Conservation (phyloP, 495 filamentous ascomycete genomes). For the Lindgomyces ingoldianus region DNA sequence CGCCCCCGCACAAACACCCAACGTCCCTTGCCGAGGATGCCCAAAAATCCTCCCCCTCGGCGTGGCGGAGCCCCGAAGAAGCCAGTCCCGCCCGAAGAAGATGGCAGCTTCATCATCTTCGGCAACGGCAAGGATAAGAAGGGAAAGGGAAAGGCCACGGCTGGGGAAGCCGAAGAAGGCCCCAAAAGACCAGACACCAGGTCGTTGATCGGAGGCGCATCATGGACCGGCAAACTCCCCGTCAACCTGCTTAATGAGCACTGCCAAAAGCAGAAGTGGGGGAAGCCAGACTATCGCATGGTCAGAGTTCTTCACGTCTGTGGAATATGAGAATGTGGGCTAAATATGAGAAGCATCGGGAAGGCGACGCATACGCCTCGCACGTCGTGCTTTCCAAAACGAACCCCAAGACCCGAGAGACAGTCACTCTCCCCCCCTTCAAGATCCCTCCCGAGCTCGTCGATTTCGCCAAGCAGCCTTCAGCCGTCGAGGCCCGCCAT, state of each 20-base stretch:
- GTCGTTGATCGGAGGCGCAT: slow-evolving; percentile 87
- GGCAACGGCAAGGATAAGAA: slow-evolving; percentile 61
- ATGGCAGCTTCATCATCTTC: slow-evolving; percentile 69
- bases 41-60: slow-evolving; percentile 39
- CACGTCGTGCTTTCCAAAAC: slow-evolving; percentile 70
- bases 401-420: slow-evolving; percentile 81
- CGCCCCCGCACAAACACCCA: not conserved
- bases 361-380: slow-evolving; percentile 67
- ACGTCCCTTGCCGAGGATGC: slow-evolving; percentile 23
- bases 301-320: slow-evolving; percentile 39
- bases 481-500: slow-evolving; percentile 85
- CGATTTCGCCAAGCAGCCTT: slow-evolving; percentile 66
- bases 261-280: slow-evolving; percentile 93
- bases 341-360: slow-evolving; percentile 49
- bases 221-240: slow-evolving; percentile 96
- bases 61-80: slow-evolving; percentile 40
- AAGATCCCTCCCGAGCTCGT: slow-evolving; percentile 73
- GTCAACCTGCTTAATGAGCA: slow-evolving; percentile 91
- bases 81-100: slow-evolving; percentile 43
- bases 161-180: slow-evolving; percentile 15
- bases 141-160: slow-evolving; percentile 43
- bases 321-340: slow-evolving; percentile 22
- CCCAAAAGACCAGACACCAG: slow-evolving; percentile 79
- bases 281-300: slow-evolving; percentile 88
- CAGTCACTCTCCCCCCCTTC: slow-evolving; percentile 73